A percentile compares a stretch with the other conserved stretches of the same genome.
Evolutionary conservation across 1,139 yeast species (phyloP).

Genomic region (Hansenula anomala): DNA sequence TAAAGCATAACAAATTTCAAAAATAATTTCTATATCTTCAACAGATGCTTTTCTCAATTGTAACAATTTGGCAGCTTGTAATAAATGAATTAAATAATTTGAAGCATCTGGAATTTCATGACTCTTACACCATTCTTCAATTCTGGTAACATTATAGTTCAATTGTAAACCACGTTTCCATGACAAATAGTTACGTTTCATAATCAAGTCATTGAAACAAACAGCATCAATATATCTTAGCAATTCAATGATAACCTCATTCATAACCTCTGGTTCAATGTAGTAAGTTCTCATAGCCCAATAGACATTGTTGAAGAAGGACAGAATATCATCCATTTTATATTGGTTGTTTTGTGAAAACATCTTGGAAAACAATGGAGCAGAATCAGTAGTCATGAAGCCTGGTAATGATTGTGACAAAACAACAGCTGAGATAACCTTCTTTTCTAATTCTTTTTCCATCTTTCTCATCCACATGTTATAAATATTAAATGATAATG

Average conservation of each 20-base stretch:
- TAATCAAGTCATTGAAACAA: constrained; percentile 91
- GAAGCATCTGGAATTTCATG: constrained; percentile 91
- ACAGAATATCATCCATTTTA: constrained; percentile 92
- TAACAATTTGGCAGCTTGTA: constrained; percentile 90
- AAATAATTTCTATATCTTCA: constrained; percentile 87
- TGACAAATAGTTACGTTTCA: constrained; percentile 91
- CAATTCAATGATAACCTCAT: constrained; percentile 80
- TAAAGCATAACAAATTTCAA: constrained; percentile 92
- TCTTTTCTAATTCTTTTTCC: constrained; percentile 87
- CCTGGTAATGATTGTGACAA: constrained; percentile 96
- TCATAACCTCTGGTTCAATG: constrained; percentile 80
- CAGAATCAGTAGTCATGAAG: constrained; percentile 82
- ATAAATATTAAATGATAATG: constrained; percentile 87
- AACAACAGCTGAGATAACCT: constrained; percentile 91
- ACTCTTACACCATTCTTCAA: constrained; percentile 98
- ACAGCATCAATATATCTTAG: constrained; percentile 86
- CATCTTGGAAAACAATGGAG: constrained; percentile 81
- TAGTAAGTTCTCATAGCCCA: constrained; percentile 94
- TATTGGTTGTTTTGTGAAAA: constrained; percentile 70
- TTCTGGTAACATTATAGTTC: constrained; percentile 91
- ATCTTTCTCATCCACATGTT: constrained; percentile 97
- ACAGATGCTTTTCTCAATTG: constrained; percentile 88
- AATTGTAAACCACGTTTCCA: constrained; percentile 98
- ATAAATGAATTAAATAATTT: constrained; percentile 79
- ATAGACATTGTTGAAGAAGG: constrained; percentile 84